A percentile compares a stretch with the other conserved stretches of the same genome.
These are phyloP conservation scores for Pichia californica DNA, from an alignment of 805 yeast species.

Conservation along the genomic window DNA sequence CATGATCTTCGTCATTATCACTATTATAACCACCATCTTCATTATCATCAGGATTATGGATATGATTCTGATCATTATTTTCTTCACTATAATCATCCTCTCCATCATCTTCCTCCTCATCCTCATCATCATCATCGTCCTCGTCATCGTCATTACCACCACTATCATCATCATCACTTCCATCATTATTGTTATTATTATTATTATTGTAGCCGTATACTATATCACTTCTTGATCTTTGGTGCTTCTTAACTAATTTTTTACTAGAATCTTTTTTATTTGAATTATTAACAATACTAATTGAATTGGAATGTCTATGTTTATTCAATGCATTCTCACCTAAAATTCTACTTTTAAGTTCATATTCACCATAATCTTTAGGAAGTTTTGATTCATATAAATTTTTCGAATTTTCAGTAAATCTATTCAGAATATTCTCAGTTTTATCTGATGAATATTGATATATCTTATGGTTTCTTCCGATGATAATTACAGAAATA, in stretches of 20 bases:
- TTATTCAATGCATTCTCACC: neutral
- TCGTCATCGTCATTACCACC: constrained; percentile 8
- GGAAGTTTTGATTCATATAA: constrained; percentile 60
- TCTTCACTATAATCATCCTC: neutral
- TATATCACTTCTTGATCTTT: constrained; percentile 2
- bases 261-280: too few species aligned
- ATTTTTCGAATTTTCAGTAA: constrained; percentile 21
- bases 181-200: too few species aligned
- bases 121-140: constrained; percentile 11
- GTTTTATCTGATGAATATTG: constrained; percentile 76
- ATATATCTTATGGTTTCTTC: constrained; percentile 74
- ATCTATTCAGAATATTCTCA: constrained; percentile 38
- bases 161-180: neutral
- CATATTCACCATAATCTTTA: constrained; percentile 57
- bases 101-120: constrained; percentile 4
- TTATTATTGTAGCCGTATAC: neutral
- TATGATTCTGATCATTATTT: too few species aligned
- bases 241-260: neutral
- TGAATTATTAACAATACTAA: too few species aligned
- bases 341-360: constrained; percentile 14
- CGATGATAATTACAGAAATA: constrained; percentile 81
- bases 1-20: neutral
- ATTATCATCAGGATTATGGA: neutral
- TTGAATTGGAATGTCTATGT: constrained; percentile 1
- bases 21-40: neutral